These are phyloP conservation scores for Penicillium antarcticum DNA, from an alignment of 495 filamentous ascomycete genomes.

Conservation along the genomic window DNA sequence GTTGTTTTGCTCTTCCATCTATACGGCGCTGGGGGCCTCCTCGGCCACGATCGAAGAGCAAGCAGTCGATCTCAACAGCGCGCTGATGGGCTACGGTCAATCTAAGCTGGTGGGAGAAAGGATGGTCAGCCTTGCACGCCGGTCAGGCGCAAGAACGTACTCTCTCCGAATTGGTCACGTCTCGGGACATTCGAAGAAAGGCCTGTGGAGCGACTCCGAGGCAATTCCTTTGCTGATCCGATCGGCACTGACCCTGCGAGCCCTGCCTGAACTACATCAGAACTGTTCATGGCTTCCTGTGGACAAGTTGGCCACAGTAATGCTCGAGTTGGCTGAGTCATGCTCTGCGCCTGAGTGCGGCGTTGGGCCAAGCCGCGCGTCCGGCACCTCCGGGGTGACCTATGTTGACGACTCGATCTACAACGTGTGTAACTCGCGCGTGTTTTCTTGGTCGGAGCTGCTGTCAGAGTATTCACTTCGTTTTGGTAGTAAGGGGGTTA, in stretches of 20 bases:
- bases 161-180: slow-evolving; percentile 61
- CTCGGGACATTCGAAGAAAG: slow-evolving; percentile 48
- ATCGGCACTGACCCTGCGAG: slow-evolving; percentile 45
- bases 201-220: slow-evolving; percentile 59
- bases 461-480: no score
- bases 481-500: no score
- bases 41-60: slow-evolving; percentile 37
- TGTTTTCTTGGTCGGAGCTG: slow-evolving; percentile 49
- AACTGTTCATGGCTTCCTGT: slow-evolving; percentile 56
- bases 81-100: slow-evolving; percentile 55
- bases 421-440: slow-evolving; percentile 49
- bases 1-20: slow-evolving; percentile 52
- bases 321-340: slow-evolving; percentile 44
- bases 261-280: slow-evolving; percentile 45
- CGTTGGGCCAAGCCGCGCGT: no score
- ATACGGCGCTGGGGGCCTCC: slow-evolving; percentile 38
- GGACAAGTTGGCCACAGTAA: slow-evolving; percentile 45
- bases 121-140: slow-evolving; percentile 41
- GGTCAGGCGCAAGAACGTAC: slow-evolving; percentile 33
- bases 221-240: slow-evolving; percentile 55
- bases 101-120: slow-evolving; percentile 57
- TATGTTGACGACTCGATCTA: slow-evolving; percentile 40
- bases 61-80: slow-evolving; percentile 34
- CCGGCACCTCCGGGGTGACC: no score
- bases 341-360: slow-evolving; percentile 10